These are phyloP conservation scores for Platanthera zijinensis DNA, from an alignment of 106 monocot species.

Conservation along the genomic window DNA sequence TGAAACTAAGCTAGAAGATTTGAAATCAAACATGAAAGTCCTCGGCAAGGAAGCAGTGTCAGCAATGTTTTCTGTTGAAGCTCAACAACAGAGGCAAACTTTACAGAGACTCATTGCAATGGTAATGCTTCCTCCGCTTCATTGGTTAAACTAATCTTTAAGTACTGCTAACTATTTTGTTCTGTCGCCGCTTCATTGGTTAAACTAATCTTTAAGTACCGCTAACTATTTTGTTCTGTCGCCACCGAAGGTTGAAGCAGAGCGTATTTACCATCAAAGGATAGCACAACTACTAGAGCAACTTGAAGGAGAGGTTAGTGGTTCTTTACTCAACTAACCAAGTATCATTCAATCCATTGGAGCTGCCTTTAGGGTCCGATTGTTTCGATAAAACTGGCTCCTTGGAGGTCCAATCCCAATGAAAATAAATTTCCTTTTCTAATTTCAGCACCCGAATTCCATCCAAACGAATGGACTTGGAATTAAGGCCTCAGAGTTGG, in stretches of 20 bases:
- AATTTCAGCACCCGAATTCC: too few species aligned
- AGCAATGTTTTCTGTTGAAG: constrained; percentile 90
- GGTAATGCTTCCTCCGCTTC: constrained; percentile 27
- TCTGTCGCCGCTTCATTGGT: background rate
- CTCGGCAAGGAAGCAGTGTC: constrained; percentile 84
- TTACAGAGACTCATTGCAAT: constrained; percentile 78
- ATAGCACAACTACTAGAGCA: constrained; percentile 79
- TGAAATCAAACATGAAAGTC: constrained; percentile 75
- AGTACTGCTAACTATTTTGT: background rate
- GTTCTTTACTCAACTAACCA: background rate
- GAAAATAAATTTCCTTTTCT: too few species aligned
- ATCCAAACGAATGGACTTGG: too few species aligned
- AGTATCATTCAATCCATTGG: background rate
- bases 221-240: background rate
- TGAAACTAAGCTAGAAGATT: constrained; percentile 75
- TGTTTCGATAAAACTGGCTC: too few species aligned
- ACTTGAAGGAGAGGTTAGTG: constrained; percentile 68
- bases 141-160: background rate
- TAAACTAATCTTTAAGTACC: background rate
- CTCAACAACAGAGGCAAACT: constrained; percentile 84
- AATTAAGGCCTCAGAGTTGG: too few species aligned
- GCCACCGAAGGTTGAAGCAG: constrained; percentile 70
- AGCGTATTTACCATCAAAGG: constrained; percentile 76
- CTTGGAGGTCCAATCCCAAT: too few species aligned
- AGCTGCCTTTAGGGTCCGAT: background rate